Base-by-base conservation (phyloP, 176 grass and related monocot genomes). In the Alopecurus myosuroides region DNA sequence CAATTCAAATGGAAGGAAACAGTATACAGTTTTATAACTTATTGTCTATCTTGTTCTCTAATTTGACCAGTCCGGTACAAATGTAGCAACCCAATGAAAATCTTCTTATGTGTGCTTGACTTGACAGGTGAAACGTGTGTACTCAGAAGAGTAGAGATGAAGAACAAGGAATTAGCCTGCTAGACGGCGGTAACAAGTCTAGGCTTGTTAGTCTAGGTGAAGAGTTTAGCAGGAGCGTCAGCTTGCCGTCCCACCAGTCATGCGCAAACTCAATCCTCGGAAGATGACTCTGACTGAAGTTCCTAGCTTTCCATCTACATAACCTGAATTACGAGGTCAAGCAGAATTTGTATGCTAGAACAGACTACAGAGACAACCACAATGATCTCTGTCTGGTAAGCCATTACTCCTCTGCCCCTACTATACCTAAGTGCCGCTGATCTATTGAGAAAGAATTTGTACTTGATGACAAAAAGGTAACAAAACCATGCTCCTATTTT, bases 151-250 rank as follows among this genome's bases (percentile, higher is more conserved):
- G 90, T 86, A 29, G 87, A 94, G 66, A 94, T 85, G 76, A 94
- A 89, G 86, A 88, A 48, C 76, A 98, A 95, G 78, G 89, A 91
- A 78, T 87, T 77, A 25, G 96, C 96, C 20, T 95, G n/a, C n/a
- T n/a, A n/a, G n/a, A n/a, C 28, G 18, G 80, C 20, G 44, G 88
- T 85, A 81, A 98, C 77, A 98, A 98, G 67, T 68, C 39, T 22
- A 92, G 77, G 40, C 93, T 98, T 44, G 93, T 95, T 82, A 72
- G 66, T 41, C 91, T 95, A 13, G 91, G 89, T 10, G 87, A 77
- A 55, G 93, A 98, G 85, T 98, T 98, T 86, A 95, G 96, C 80
- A 70, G 89, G 82, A 94, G 96, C 89, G 88, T 98, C 89, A 91
- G 1, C 93, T 95, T 57, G n/a, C 12, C 3, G 33, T 88, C 77